These are phyloP conservation scores for Colletotrichum sp. DNA, from an alignment of 2,329 filamentous ascomycete species.

Conservation along the genomic window DNA sequence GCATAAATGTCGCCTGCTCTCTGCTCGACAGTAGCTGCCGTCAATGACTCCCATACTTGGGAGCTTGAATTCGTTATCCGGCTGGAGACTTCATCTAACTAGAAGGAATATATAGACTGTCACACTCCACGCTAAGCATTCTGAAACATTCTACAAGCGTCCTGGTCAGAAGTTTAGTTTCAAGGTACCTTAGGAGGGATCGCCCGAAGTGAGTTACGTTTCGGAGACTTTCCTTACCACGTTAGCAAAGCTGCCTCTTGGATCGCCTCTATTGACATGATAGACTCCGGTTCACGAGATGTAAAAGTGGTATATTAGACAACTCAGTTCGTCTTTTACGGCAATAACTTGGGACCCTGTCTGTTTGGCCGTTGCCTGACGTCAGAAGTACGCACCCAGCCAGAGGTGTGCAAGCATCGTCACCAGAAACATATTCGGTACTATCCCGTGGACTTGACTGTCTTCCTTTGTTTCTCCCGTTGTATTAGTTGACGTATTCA, in stretches of 20 bases:
- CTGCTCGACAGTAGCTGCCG: no score
- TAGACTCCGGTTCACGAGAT: neutral
- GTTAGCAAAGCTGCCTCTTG: neutral
- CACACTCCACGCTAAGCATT: no score
- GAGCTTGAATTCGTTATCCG: no score
- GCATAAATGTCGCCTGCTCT: no score
- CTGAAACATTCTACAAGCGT: no score
- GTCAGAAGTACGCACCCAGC: neutral
- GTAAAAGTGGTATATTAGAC: neutral
- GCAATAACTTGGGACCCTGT: neutral
- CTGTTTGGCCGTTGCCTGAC: neutral
- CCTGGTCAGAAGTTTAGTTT: no score
- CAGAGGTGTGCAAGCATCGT: neutral
- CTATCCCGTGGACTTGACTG: fast-evolving
- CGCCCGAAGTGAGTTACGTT: no score
- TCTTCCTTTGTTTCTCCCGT: neutral
- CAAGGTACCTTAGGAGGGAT: no score
- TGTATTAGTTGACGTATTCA: neutral
- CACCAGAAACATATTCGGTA: neutral
- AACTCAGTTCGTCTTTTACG: neutral
- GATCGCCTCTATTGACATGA: neutral
- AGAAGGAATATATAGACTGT: no score
- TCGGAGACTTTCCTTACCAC: no score
- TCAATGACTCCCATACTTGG: no score
- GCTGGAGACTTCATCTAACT: no score